Percentiles rank a stretch among this genome's conserved stretches.
These are phyloP conservation scores for Solanum tacnaense DNA, from an alignment of 257 asterid genomes.

Conservation along the genomic window DNA sequence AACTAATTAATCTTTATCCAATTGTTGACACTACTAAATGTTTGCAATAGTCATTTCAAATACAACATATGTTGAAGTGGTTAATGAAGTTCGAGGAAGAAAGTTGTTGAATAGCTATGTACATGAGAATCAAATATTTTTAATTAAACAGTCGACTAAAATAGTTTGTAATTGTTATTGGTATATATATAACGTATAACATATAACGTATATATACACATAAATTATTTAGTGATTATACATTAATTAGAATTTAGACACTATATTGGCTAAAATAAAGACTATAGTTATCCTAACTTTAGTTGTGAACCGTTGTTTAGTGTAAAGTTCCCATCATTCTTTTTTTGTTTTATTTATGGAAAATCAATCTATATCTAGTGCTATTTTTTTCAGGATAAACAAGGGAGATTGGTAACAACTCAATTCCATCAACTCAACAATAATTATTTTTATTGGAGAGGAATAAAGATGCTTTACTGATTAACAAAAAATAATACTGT, in stretches of 20 bases:
- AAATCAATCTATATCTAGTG: background rate
- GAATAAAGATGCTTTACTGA: background rate
- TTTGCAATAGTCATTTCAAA: too few species aligned
- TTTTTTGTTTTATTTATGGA: background rate
- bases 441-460: background rate
- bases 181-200: background rate
- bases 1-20: too few species aligned
- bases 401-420: background rate
- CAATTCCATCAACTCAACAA: background rate
- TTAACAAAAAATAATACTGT: background rate
- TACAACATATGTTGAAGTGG: too few species aligned
- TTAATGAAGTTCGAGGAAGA: background rate
- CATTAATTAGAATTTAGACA: background rate
- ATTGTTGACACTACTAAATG: too few species aligned
- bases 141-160: background rate
- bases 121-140: too few species aligned
- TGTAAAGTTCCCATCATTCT: background rate
- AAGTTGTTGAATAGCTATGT: too few species aligned
- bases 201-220: too few species aligned
- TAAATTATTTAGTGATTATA: background rate
- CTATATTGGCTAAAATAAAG: background rate
- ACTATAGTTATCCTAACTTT: background rate
- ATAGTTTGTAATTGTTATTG: background rate
- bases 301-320: background rate
- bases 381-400: background rate